Conservation (phyloP, 805 yeast species). For the Scheffersomyces lignosus region DNA sequence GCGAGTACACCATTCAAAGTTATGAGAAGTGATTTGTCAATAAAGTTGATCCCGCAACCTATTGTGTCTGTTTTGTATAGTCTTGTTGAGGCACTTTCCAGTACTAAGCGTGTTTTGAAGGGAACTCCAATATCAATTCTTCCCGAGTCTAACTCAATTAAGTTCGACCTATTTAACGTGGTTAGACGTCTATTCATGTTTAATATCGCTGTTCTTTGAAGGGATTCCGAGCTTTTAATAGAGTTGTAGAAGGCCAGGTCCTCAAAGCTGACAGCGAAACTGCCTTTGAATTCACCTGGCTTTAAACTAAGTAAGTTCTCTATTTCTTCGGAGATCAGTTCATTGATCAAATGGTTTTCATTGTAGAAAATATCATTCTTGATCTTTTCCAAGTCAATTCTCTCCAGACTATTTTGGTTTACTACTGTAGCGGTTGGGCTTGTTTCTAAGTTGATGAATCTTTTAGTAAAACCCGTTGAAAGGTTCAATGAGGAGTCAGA, state of each 20-base stretch:
- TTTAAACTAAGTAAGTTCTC: slow-evolving; percentile 28
- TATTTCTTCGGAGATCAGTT: slow-evolving; percentile 15
- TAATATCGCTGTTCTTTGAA: slow-evolving; percentile 30
- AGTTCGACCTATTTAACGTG: slow-evolving; percentile 25
- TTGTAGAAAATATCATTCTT: slow-evolving; percentile 25
- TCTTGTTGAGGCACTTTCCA: slow-evolving; percentile 33
- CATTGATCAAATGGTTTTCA: slow-evolving; percentile 8
- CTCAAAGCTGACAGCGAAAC: slow-evolving; percentile 41
- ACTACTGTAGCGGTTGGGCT: not conserved
- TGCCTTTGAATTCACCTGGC: slow-evolving; percentile 43
- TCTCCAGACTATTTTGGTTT: slow-evolving; percentile 6
- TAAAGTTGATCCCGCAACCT: slow-evolving; percentile 82
- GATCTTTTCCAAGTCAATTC: slow-evolving; percentile 27
- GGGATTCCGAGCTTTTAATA: slow-evolving; percentile 27
- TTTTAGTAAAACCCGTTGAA: slow-evolving; percentile 35
- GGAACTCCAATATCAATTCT: slow-evolving; percentile 37
- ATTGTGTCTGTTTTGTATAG: slow-evolving; percentile 56
- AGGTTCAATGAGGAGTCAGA: slow-evolving; percentile 31
- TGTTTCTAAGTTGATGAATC: slow-evolving; percentile 23
- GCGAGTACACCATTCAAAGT: slow-evolving; percentile 75
- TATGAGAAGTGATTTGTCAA: slow-evolving; percentile 61
- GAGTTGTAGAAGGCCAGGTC: slow-evolving; percentile 42
- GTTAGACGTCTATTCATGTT: slow-evolving; percentile 38
- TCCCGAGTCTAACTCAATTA: slow-evolving; percentile 31
- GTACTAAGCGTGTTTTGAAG: slow-evolving; percentile 25